Percentiles rank a stretch among this genome's conserved stretches.
Evolutionary conservation across 2,329 filamentous ascomycete genomes (phyloP).

Genomic region (Trichoderma atrobrunneum): DNA sequence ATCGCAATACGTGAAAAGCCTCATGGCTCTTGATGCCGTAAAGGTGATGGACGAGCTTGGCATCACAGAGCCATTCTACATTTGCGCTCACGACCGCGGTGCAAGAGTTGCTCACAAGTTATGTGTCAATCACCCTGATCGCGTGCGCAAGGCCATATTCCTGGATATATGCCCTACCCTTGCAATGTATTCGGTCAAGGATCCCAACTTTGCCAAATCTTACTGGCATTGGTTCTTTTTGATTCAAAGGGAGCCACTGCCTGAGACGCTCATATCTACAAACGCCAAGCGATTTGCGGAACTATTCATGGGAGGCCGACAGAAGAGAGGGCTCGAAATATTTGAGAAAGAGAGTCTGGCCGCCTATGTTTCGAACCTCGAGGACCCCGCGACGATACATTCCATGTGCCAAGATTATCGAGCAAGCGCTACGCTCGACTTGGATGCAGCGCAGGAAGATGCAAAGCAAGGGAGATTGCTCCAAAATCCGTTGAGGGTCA

Average conservation of each 20-base stretch:
- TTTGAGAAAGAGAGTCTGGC: constrained; percentile 33
- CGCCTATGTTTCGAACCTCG: constrained; percentile 42
- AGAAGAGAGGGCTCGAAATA: constrained; percentile 25
- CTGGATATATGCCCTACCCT: constrained; percentile 56
- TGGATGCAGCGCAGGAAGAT: constrained; percentile 49
- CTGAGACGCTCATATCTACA: constrained; percentile 44
- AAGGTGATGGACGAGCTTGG: constrained; percentile 45
- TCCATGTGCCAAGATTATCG: constrained; percentile 57
- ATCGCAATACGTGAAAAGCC: constrained; percentile 44
- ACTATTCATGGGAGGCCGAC: constrained; percentile 39
- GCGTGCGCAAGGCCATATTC: constrained; percentile 43
- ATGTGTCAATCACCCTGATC: constrained; percentile 43
- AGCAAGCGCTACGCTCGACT: constrained; percentile 49
- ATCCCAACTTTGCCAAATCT: constrained; percentile 42
- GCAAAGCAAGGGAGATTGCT: constrained; percentile 42
- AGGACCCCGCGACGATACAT: constrained; percentile 41
- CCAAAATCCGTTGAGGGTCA: constrained; percentile 43
- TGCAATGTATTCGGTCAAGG: constrained; percentile 49
- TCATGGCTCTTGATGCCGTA: constrained; percentile 48
- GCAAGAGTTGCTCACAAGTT: constrained; percentile 55
- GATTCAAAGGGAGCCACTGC: constrained; percentile 50
- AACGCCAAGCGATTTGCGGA: constrained; percentile 40
- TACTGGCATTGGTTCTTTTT: constrained; percentile 62
- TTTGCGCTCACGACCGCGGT: constrained; percentile 58
- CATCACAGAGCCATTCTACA: constrained; percentile 37